Percentiles rank a stretch among this genome's conserved stretches.
phyloP scores from a whole-genome alignment of 208 protist species.

The Leishmania tarentolae region DNA sequence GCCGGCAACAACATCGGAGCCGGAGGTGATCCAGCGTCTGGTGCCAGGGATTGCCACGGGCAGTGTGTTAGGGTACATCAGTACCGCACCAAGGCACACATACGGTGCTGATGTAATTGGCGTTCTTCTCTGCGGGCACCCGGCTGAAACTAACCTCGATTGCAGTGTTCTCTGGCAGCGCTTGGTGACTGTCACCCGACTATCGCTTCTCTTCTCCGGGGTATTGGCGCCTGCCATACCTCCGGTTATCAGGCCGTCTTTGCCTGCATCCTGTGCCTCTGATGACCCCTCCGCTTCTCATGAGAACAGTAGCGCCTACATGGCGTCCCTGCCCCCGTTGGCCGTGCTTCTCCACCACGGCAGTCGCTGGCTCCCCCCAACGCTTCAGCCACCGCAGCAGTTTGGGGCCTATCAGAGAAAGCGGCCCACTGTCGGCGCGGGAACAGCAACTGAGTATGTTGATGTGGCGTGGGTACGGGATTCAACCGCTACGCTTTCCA shows the following conservation, averaged over 20 bases:
- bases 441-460: conserved; percentile 1
- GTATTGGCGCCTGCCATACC: conserved; percentile 21
- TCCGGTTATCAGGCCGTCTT: neutral
- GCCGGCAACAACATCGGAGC: conserved; percentile 8
- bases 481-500: neutral
- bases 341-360: conserved; percentile 25
- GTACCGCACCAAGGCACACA: conserved; percentile 13
- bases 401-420: conserved; percentile 32
- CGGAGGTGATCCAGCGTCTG: conserved; percentile 27
- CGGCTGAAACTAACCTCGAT: neutral
- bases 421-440: neutral
- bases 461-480: conserved; percentile 26
- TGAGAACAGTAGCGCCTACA: conserved; percentile 5
- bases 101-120: conserved; percentile 17
- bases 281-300: neutral
- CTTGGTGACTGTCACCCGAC: conserved; percentile 8
- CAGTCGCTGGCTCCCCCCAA: conserved; percentile 63
- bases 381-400: conserved; percentile 71
- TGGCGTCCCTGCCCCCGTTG: conserved; percentile 15
- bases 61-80: conserved; percentile 28
- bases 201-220: conserved; percentile 21
- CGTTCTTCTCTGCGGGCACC: conserved; percentile 2
- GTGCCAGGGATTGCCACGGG: conserved; percentile 8
- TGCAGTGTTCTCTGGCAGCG: conserved; percentile 14
- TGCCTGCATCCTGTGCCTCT: neutral